A percentile compares a stretch with the other conserved stretches of the same genome.
These are phyloP conservation scores for Pseudotulostoma volvatum DNA, from an alignment of 495 filamentous ascomycete genomes.

Conservation along the genomic window DNA sequence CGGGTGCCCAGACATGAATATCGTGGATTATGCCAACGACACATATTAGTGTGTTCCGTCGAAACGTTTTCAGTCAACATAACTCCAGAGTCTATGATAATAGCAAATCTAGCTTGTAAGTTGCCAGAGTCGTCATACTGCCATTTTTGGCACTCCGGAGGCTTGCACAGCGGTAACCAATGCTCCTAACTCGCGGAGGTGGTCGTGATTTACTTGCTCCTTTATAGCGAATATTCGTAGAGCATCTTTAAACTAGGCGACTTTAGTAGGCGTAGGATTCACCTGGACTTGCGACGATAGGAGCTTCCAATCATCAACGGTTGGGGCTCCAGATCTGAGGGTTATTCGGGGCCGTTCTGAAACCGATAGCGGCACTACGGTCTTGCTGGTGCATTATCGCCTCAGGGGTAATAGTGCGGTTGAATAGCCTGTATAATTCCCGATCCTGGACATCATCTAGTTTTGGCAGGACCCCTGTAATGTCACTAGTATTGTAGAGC, in stretches of 20 bases:
- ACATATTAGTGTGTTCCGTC: too few relatives aligned
- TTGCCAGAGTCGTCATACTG: too few relatives aligned
- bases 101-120: too few relatives aligned
- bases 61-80: too few relatives aligned
- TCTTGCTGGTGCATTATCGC: neutral
- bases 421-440: neutral
- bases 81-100: too few relatives aligned
- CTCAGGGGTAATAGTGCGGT: neutral
- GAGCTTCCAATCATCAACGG: neutral
- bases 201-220: neutral
- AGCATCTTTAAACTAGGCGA: neutral
- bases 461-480: neutral
- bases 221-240: neutral
- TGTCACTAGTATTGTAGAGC: neutral
- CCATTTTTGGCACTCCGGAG: too few relatives aligned
- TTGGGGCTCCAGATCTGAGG: neutral
- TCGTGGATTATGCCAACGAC: too few relatives aligned
- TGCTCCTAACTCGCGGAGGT: neutral
- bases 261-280: neutral
- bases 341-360: neutral
- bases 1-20: too few relatives aligned
- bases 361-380: neutral
- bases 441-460: neutral
- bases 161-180: neutral
- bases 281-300: neutral